phyloP scores from a whole-genome alignment of 2,329 filamentous ascomycete genomes.

The Magnaporthiopsis rhizophila region DNA sequence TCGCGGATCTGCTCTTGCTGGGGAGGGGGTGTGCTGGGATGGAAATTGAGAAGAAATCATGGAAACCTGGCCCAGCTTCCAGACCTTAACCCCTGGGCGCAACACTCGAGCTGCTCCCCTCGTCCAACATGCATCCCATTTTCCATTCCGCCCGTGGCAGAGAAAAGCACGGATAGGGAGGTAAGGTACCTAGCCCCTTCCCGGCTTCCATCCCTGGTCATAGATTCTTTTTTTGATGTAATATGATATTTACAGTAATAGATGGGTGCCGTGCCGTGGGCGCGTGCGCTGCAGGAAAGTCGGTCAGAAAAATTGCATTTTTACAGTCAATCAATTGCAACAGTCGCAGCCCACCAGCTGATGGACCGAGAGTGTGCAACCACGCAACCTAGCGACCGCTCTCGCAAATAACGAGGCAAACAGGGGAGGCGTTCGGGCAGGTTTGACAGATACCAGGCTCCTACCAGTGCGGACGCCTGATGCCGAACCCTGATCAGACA shows the following conservation, averaged over 20 bases:
- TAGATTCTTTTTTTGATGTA: background rate
- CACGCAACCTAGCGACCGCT: too few species aligned
- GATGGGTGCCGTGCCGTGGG: background rate
- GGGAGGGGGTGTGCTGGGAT: background rate
- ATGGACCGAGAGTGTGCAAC: background rate
- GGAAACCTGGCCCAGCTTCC: background rate
- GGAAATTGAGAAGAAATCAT: background rate
- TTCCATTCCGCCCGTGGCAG: too few species aligned
- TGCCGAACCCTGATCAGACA: too few species aligned
- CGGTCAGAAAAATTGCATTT: background rate
- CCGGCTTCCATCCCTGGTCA: background rate
- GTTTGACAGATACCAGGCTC: too few species aligned
- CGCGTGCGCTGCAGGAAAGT: background rate
- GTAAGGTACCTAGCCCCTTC: too few species aligned
- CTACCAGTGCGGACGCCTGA: too few species aligned
- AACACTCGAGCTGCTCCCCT: background rate
- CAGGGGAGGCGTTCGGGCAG: background rate
- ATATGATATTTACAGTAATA: too few species aligned
- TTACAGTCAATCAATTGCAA: background rate
- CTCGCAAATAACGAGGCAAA: background rate
- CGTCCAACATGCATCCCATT: background rate
- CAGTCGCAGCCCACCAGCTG: background rate
- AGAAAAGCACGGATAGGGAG: too few species aligned
- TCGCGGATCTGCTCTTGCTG: background rate
- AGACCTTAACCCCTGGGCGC: background rate